Base-by-base conservation (phyloP, 352 stramenopile genomes). In the Globisporangium lucens region DNA sequence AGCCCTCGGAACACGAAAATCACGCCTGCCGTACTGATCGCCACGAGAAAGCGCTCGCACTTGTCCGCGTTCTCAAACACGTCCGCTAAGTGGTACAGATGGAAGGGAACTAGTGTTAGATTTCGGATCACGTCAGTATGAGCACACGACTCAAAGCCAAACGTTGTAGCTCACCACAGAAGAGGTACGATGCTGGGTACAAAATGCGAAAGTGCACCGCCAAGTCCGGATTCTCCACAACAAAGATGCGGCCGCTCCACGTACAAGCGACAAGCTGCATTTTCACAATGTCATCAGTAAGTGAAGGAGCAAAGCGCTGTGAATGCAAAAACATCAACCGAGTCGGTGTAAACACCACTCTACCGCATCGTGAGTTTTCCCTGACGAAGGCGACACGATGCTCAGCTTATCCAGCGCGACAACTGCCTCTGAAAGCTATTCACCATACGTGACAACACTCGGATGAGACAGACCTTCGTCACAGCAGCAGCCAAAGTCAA, bases 161-260 rank as follows among this genome's bases (percentile, higher is more conserved):
- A 49, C 4, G 20, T 49, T n/a, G 41, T 15, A 3, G 68, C 75
- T 38, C 81, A 92, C 86, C 76, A 61, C 79, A 89, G 63, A 92
- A 89, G 75, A 92, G 89, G 7, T 70, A 82, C 8, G 76, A 75
- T 4, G 73, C 75, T 8, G 86, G 83, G 33, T 90, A 70, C 9
- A 90, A 59, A 67, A 87, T 90, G 29, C 83, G 82, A 47, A 94
- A 94, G 24, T 73, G 76, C 17, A 89, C 75, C 13, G 89, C 66
- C 35, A 69, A 64, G 35, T 72, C 55, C 22, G 80, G 69, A 58
- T 83, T 75, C 30, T 79, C 63, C 22, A 90, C 77, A 27, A 75
- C 75, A 64, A 82, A 89, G 29, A 92, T 63, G 61, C 79, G 66
- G 2, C 86, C 85, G 69, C 80, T 91, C 85, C 85, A 94, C 36